Base-by-base conservation (phyloP, 768 basidiomycete species). In the Hygrophoropsis aurantiaca region DNA sequence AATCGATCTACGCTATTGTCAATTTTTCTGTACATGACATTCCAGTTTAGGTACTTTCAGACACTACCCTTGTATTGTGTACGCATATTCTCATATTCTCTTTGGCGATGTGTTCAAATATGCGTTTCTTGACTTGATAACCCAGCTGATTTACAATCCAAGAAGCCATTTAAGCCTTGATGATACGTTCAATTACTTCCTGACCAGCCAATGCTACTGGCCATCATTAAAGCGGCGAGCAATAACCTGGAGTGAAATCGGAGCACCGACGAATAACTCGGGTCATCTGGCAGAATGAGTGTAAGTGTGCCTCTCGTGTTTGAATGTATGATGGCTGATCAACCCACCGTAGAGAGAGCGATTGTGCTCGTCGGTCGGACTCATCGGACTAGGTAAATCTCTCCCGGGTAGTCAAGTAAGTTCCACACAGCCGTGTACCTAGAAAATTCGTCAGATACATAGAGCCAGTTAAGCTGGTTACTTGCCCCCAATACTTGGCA, bases 381-480 rank as follows among this genome's bases (percentile, higher is more conserved):
- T 44, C 40, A 62, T 32, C 15, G 48, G 40, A 1, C 32, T 38
- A 25, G 49, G 44, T 23, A 16, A 20, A 6, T 58, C 37, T 36
- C 54, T 35, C 67, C 66, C 0, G 75, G 69, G 42, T 70, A 75
- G 55, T 78, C 77, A 11, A 69, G 55, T 13, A 77, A 52, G 47
- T 78, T 78, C 64, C 69, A 73, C 18, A 71, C 53, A 10, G 61
- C 66, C 0, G 74, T 73, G 45, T 74, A 75, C 5, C 70, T 70
- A 35, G n/a, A 16, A 19, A 11, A 8, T 10, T 13, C 27, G 27
- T 30, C 27, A 15, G 0, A 9, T 47, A 24, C 26, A 5, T 26
- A 8, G 23, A 11, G 25, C 30, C 32, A 38, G 26, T 16, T n/a
- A 15, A n/a, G n/a, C n/a, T n/a, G n/a, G n/a, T n/a, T 34, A 19